These are phyloP conservation scores for Geotrichum ghanense DNA, from an alignment of 805 yeast genomes.

Conservation along the genomic window DNA sequence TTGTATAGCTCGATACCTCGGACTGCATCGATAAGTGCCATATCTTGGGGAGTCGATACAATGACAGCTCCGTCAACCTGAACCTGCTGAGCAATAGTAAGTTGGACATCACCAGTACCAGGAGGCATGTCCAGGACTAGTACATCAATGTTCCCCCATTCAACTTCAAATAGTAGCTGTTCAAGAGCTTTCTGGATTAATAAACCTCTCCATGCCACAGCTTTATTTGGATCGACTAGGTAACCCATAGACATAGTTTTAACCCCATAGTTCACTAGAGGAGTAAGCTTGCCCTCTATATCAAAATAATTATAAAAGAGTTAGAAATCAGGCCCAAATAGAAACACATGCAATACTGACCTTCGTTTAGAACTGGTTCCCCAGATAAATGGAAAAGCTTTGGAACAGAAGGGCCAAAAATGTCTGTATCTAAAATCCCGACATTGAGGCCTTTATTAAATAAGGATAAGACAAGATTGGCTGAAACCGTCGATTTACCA, in stretches of 20 bases:
- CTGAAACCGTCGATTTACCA: constrained; percentile 62
- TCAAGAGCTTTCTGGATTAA: constrained; percentile 82
- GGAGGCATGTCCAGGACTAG: constrained; percentile 81
- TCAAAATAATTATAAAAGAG: no score
- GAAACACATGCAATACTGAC: constrained; percentile 7
- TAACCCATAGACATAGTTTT: constrained; percentile 89
- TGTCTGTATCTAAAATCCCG: constrained; percentile 69
- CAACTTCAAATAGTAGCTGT: constrained; percentile 72
- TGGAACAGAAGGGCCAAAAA: constrained; percentile 80
- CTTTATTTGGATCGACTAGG: constrained; percentile 49
- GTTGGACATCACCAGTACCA: constrained; percentile 82
- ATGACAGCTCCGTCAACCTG: constrained; percentile 68
- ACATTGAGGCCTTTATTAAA: constrained; percentile 41
- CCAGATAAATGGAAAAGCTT: constrained; percentile 55
- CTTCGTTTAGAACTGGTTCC: constrained; percentile 46
- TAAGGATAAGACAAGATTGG: constrained; percentile 56
- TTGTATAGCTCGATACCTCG: constrained; percentile 72
- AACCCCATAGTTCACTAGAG: constrained; percentile 62
- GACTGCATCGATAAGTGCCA: constrained; percentile 68
- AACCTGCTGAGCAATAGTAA: constrained; percentile 72
- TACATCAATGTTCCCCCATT: constrained; percentile 56
- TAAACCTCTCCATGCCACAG: constrained; percentile 76
- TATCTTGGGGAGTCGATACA: constrained; percentile 80
- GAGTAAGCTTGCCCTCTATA: constrained; percentile 44
- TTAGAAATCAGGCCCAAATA: constrained; percentile 4